Evolutionary conservation across 2,329 filamentous ascomycete species (phyloP).

Genomic region (Nakataea oryzae): DNA sequence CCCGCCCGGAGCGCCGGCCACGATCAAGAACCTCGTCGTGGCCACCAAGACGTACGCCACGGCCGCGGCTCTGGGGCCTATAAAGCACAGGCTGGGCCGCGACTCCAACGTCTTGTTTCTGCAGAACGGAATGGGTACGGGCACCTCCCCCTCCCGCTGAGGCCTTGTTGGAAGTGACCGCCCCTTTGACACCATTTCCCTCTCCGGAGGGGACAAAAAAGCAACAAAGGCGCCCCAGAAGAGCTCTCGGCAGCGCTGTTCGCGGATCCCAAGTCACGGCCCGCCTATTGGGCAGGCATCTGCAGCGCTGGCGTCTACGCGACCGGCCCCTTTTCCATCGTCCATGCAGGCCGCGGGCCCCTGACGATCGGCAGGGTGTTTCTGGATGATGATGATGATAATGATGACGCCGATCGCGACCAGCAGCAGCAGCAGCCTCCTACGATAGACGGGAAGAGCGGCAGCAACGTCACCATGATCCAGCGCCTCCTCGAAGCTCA

Average conservation of each 20-base stretch:
- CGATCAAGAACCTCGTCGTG: constrained; percentile 65
- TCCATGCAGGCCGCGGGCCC: neutral
- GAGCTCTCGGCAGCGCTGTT: neutral
- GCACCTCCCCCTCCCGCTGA: constrained; percentile 12
- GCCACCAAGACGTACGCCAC: constrained; percentile 65
- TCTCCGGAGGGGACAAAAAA: neutral
- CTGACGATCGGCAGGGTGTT: neutral
- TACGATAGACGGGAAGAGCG: neutral
- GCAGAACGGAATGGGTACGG: constrained; percentile 77
- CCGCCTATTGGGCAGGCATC: neutral
- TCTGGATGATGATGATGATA: neutral
- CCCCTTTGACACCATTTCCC: neutral
- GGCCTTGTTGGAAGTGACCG: too few relatives aligned
- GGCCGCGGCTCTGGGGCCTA: constrained; percentile 43
- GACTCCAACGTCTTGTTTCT: constrained; percentile 69
- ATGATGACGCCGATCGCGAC: neutral
- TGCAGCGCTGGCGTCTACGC: neutral
- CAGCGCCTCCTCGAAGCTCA: constrained; percentile 1
- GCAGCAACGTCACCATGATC: neutral
- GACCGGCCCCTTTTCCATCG: constrained; percentile 1
- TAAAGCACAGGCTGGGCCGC: constrained; percentile 51
- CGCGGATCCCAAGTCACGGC: neutral
- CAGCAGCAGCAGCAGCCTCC: neutral
- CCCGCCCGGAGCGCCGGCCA: neutral
- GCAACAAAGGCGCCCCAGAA: neutral